A percentile compares a stretch with the other conserved stretches of the same genome.
Conservation (phyloP, 352 stramenopile species). For the Globisporangium rhizosaccharum region DNA sequence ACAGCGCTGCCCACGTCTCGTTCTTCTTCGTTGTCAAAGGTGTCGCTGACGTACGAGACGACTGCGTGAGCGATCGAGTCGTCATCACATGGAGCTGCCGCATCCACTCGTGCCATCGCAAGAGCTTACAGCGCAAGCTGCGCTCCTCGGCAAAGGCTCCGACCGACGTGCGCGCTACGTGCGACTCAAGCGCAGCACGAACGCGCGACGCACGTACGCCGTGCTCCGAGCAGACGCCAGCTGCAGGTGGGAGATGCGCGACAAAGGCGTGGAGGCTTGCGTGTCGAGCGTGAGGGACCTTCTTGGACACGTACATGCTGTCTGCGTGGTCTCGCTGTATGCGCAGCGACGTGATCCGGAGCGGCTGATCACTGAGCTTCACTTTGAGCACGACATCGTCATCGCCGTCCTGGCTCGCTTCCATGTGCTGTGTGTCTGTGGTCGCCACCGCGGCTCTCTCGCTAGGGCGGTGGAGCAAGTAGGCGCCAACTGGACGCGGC, state of each 20-base stretch:
- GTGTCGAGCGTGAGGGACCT: slow-evolving; percentile 18
- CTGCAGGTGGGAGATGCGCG: slow-evolving; percentile 27
- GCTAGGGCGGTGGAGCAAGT: slow-evolving; percentile 27
- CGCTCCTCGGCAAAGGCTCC: slow-evolving; percentile 9
- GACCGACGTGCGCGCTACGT: slow-evolving; percentile 7
- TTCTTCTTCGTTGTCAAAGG: slow-evolving; percentile 10
- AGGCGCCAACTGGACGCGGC: slow-evolving; percentile 29
- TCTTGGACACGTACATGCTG: slow-evolving; percentile 32
- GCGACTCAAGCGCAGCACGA: slow-evolving; percentile 14
- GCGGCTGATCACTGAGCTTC: slow-evolving; percentile 31
- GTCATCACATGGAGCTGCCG: slow-evolving; percentile 15
- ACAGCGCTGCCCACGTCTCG: slow-evolving; percentile 34
- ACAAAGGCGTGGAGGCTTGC: slow-evolving; percentile 48
- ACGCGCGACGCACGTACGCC: slow-evolving; percentile 29
- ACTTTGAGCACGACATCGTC: slow-evolving; percentile 26
- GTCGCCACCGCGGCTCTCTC: neutral
- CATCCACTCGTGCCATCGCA: slow-evolving; percentile 29
- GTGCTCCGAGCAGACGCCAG: slow-evolving; percentile 26
- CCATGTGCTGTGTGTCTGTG: neutral
- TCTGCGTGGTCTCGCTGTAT: slow-evolving; percentile 23
- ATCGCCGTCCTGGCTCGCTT: slow-evolving; percentile 3
- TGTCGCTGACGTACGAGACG: neutral
- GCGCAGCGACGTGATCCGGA: slow-evolving; percentile 31
- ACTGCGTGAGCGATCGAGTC: neutral
- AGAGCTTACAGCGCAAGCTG: slow-evolving; percentile 1